phyloP scores from a whole-genome alignment of 768 basidiomycete species.

The Lactifluus rugatus region DNA sequence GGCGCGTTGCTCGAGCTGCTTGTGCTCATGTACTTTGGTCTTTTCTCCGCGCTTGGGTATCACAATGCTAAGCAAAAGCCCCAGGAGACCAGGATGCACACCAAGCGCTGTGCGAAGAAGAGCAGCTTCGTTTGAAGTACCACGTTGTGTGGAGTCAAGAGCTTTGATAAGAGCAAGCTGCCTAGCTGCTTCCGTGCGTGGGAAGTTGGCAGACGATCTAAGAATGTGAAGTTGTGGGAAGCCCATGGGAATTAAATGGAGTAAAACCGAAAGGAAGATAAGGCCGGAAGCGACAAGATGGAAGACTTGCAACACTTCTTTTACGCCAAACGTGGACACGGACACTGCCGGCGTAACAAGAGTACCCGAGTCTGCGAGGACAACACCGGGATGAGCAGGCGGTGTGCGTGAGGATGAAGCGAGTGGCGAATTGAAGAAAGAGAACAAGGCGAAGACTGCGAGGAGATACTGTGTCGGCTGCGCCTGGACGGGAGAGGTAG shows the following conservation, averaged over 20 bases:
- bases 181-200: slow-evolving; percentile 14
- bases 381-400: slow-evolving; percentile 52
- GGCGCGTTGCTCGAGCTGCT: slow-evolving; percentile 37
- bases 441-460: slow-evolving; percentile 75
- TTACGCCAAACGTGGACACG: slow-evolving; percentile 34
- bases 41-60: slow-evolving; percentile 23
- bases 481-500: slow-evolving; percentile 14
- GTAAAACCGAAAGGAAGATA: slow-evolving; percentile 48
- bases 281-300: slow-evolving; percentile 58
- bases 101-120: slow-evolving; percentile 34
- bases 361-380: slow-evolving; percentile 34
- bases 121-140: slow-evolving; percentile 31
- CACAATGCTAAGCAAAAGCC: slow-evolving; percentile 27
- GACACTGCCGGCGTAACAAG: slow-evolving; percentile 20
- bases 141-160: slow-evolving; percentile 27
- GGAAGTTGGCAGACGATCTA: neutral
- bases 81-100: slow-evolving; percentile 29
- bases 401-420: slow-evolving; percentile 30
- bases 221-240: neutral
- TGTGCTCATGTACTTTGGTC: slow-evolving; percentile 28
- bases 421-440: slow-evolving; percentile 72
- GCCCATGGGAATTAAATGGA: slow-evolving; percentile 34
- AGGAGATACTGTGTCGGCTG: slow-evolving; percentile 54
- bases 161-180: slow-evolving; percentile 27
- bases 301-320: slow-evolving; percentile 48